phyloP scores from a whole-genome alignment of 305 asterid genomes.

The Solanum hybrid region DNA sequence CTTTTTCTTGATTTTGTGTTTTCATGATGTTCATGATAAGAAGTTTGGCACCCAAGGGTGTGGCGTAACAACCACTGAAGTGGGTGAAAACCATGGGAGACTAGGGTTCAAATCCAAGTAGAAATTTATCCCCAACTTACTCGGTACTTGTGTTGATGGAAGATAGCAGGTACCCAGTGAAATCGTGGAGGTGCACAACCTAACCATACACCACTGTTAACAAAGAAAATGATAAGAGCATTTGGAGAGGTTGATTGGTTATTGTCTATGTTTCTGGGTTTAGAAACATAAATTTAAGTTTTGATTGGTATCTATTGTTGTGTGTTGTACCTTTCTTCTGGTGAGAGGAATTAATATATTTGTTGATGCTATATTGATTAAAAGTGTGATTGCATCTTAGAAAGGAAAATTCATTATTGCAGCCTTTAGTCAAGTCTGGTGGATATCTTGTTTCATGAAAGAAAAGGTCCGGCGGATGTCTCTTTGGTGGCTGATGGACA shows the following conservation, averaged over 20 bases:
- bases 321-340: neutral
- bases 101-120: neutral
- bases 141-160: neutral
- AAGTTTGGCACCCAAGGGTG: neutral
- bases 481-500: neutral
- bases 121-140: neutral
- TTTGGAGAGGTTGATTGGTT: neutral
- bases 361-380: neutral
- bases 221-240: neutral
- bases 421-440: neutral
- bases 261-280: neutral
- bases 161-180: neutral
- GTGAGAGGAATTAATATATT: neutral
- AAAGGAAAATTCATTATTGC: neutral
- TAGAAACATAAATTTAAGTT: neutral
- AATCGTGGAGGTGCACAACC: neutral
- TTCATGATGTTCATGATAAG: neutral
- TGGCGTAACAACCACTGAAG: neutral
- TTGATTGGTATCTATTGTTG: neutral
- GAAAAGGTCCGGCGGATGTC: neutral
- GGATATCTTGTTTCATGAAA: neutral
- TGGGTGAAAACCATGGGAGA: neutral
- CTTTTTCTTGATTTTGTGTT: neutral
- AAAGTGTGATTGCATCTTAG: neutral
- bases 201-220: neutral